Conservation (phyloP, 2,329 filamentous ascomycete genomes). For the Paraphoma chrysanthemicola region DNA sequence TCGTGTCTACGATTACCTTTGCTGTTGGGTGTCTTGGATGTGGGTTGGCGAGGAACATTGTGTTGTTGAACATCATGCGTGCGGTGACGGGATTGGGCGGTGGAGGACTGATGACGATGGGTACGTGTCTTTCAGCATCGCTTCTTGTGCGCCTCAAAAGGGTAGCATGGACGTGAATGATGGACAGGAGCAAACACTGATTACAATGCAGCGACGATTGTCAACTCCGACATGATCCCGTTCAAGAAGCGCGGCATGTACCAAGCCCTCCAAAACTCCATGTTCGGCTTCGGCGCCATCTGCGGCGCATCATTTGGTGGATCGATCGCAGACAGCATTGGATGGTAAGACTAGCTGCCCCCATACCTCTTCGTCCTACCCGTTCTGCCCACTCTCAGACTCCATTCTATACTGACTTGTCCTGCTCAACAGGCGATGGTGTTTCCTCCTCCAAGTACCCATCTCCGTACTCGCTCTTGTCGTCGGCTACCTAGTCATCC, state of each 20-base stretch:
- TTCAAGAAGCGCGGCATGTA: conserved; percentile 65
- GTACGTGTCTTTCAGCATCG: conserved; percentile 16
- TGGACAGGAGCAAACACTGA: no score
- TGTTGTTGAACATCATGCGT: conserved; percentile 34
- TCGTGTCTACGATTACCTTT: conserved; percentile 38
- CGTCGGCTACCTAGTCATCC: conserved; percentile 61
- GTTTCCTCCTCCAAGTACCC: conserved; percentile 68
- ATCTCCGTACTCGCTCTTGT: conserved; percentile 63
- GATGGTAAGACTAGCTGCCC: conserved; percentile 46
- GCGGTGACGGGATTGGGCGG: conserved; percentile 39
- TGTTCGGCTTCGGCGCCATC: conserved; percentile 68
- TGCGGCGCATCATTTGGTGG: conserved; percentile 59
- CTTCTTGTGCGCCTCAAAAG: no score
- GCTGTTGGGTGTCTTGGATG: conserved; percentile 40
- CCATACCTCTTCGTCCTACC: no score
- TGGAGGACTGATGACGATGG: conserved; percentile 42
- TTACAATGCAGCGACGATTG: conserved; percentile 32
- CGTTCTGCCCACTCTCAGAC: no score
- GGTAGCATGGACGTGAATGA: no score
- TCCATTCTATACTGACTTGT: no score
- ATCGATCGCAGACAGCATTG: conserved; percentile 52
- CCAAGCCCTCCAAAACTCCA: conserved; percentile 66
- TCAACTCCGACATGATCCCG: conserved; percentile 69
- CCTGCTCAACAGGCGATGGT: conserved; percentile 46
- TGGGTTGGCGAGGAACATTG: conserved; percentile 30